phyloP scores from a whole-genome alignment of 2,329 filamentous ascomycete species.

The Pleomassaria siparia region DNA sequence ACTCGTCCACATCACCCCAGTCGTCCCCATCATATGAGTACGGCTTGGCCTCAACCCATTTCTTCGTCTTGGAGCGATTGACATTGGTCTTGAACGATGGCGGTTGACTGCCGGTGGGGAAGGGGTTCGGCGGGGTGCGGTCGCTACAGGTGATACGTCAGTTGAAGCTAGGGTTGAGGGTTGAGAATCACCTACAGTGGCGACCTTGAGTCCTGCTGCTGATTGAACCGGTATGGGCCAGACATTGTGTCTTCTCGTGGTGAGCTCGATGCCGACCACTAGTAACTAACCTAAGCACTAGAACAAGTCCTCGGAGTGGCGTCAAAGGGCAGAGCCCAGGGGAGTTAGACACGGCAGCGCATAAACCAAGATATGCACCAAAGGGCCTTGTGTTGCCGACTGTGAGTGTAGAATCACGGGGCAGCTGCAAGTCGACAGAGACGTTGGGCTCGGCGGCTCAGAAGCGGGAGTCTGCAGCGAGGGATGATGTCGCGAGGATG shows the following conservation, averaged over 20 bases:
- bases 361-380: slow-evolving; percentile 18
- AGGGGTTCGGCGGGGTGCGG: slow-evolving; percentile 24
- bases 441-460: not conserved
- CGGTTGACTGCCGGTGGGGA: slow-evolving; percentile 43
- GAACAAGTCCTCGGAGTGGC: slow-evolving; percentile 1
- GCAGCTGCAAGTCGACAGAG: not conserved
- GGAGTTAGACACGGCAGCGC: slow-evolving; percentile 11
- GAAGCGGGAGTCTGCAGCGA: not conserved
- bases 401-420: not conserved
- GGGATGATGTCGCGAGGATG: not conserved
- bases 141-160: slow-evolving; percentile 25
- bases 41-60: slow-evolving; percentile 89
- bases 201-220: slow-evolving; percentile 34
- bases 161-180: slow-evolving; percentile 14
- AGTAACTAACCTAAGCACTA: not conserved
- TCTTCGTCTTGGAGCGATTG: slow-evolving; percentile 84
- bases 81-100: slow-evolving; percentile 80
- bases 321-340: slow-evolving; percentile 21
- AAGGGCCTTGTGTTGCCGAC: not conserved
- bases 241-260: slow-evolving; percentile 33
- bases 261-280: not conserved
- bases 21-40: slow-evolving; percentile 91
- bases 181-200: slow-evolving; percentile 37
- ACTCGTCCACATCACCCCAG: slow-evolving; percentile 72
- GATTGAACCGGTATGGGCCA: slow-evolving; percentile 44